Conservation (phyloP, 2,329 filamentous ascomycete genomes). For the Cercospora sp. region DNA sequence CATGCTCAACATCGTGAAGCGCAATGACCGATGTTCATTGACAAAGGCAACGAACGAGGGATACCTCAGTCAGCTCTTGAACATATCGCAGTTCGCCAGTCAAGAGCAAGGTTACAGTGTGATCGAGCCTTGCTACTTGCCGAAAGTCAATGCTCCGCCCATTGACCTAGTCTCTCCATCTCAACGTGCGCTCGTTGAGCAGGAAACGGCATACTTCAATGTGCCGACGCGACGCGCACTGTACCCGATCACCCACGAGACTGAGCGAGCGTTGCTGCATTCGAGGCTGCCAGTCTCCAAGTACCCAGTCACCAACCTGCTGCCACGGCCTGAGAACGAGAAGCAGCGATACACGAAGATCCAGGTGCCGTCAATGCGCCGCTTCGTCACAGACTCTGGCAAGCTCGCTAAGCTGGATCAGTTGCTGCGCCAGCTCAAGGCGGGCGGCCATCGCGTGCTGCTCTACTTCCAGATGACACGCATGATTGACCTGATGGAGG, state of each 20-base stretch:
- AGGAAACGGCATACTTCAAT: constrained; percentile 77
- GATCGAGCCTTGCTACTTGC: constrained; percentile 78
- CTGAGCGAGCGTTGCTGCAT: constrained; percentile 75
- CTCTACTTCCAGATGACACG: constrained; percentile 99
- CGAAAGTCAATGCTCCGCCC: constrained; percentile 80
- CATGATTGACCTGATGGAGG: constrained; percentile 99
- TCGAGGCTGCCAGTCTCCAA: constrained; percentile 66
- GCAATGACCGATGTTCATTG: constrained; percentile 65
- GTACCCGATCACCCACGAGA: constrained; percentile 61
- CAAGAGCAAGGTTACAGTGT: constrained; percentile 69
- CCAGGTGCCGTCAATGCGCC: constrained; percentile 90
- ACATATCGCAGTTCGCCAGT: constrained; percentile 68
- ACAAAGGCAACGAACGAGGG: constrained; percentile 72
- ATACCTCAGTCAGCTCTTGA: constrained; percentile 73
- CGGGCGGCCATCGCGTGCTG: constrained; percentile 86
- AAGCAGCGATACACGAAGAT: constrained; percentile 89
- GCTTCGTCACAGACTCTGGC: constrained; percentile 95
- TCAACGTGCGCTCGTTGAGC: constrained; percentile 63
- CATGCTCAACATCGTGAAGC: constrained; percentile 76
- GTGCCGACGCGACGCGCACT: constrained; percentile 70
- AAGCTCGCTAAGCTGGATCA: constrained; percentile 91
- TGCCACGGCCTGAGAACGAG: constrained; percentile 77
- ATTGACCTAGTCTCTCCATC: constrained; percentile 77
- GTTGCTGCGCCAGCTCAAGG: constrained; percentile 85
- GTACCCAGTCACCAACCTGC: constrained; percentile 64